A percentile compares a stretch with the other conserved stretches of the same genome.
Evolutionary conservation across 495 filamentous ascomycete species (phyloP).

Genomic region (Xylaria castorea): DNA sequence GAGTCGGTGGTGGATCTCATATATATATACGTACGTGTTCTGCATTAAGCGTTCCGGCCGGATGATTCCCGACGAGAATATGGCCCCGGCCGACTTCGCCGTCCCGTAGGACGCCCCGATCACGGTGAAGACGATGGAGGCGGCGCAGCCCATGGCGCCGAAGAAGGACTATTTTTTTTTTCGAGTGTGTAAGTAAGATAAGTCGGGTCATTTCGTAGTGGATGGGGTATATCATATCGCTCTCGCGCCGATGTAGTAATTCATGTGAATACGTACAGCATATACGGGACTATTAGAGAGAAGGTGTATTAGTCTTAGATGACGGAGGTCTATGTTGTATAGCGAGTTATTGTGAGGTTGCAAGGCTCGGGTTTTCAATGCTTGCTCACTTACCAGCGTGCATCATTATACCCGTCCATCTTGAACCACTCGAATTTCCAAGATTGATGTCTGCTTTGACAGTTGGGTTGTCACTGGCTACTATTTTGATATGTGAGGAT

Average conservation of each 20-base stretch:
- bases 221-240: no score
- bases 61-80: conserved; percentile 66
- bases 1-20: conserved; percentile 73
- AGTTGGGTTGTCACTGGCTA: neutral
- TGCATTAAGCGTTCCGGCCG: conserved; percentile 87
- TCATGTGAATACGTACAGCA: conserved; percentile 41
- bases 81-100: conserved; percentile 80
- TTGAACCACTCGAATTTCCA: neutral
- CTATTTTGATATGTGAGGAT: neutral
- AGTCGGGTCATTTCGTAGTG: neutral
- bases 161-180: conserved; percentile 53
- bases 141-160: conserved; percentile 54
- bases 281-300: conserved; percentile 47
- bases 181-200: neutral
- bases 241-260: neutral
- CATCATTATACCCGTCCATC: conserved; percentile 28
- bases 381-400: conserved; percentile 31
- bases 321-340: neutral
- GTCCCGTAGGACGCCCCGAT: conserved; percentile 93
- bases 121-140: conserved; percentile 73
- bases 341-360: neutral
- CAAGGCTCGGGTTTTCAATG: neutral
- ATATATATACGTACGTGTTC: conserved; percentile 44
- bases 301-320: neutral
- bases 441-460: neutral